Conservation (phyloP, 83 land plant species). For the Thuja plicata region DNA sequence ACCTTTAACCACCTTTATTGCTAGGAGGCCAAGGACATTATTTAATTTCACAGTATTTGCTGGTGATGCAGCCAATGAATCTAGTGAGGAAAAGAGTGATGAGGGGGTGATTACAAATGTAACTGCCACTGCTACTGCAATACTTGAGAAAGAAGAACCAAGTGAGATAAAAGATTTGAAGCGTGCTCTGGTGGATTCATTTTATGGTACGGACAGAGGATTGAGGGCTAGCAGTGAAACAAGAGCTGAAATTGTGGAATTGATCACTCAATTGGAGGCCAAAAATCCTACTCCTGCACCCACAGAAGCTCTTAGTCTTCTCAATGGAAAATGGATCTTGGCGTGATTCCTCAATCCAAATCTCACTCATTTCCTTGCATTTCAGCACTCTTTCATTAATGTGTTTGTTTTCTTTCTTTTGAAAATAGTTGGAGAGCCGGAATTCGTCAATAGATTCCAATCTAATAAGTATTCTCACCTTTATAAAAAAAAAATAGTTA, state of each 20-base stretch:
- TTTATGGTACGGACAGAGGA: conserved; percentile 67
- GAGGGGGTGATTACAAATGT: neutral
- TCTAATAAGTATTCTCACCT: neutral
- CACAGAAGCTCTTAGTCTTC: conserved; percentile 56
- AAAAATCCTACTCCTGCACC: conserved; percentile 73
- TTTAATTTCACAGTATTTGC: neutral
- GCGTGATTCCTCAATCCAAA: conserved; percentile 33
- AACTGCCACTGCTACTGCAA: neutral
- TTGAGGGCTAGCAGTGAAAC: conserved; percentile 65
- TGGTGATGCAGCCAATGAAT: neutral
- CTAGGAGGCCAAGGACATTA: neutral
- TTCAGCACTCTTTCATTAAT: neutral
- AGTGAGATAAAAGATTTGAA: conserved; percentile 44
- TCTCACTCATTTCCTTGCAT: conserved; percentile 3
- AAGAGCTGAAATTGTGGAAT: conserved; percentile 63
- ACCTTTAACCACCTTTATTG: neutral
- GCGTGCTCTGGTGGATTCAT: conserved; percentile 44
- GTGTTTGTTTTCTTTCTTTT: neutral
- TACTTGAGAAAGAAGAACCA: conserved; percentile 15
- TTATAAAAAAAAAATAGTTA: too few species aligned
- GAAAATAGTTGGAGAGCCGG: neutral
- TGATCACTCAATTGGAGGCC: conserved; percentile 69
- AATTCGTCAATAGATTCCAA: neutral
- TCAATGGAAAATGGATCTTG: conserved; percentile 76
- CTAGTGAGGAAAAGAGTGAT: neutral